These are phyloP conservation scores for Silene conica DNA, from an alignment of 148 eudicot species.

Conservation along the genomic window DNA sequence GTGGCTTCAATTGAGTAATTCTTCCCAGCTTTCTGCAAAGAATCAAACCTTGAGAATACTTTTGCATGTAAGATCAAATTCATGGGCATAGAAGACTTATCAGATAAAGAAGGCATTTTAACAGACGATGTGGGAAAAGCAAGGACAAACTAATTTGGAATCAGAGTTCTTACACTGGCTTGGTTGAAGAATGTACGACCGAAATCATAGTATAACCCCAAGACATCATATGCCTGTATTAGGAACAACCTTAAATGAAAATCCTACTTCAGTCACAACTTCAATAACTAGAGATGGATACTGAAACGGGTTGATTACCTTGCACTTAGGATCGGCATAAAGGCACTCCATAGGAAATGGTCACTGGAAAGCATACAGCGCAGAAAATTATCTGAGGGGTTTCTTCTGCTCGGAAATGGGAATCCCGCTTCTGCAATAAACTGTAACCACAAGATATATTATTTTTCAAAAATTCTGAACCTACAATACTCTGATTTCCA, in stretches of 20 bases:
- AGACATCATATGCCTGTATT: slow-evolving; percentile 76
- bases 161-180: slow-evolving; percentile 57
- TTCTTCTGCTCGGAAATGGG: too few relatives aligned
- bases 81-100: background rate
- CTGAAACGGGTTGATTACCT: slow-evolving; percentile 40
- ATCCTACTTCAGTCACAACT: slow-evolving; percentile 4
- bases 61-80: slow-evolving; percentile 42
- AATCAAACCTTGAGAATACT: too few relatives aligned
- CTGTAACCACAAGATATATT: too few relatives aligned
- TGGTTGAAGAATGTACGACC: slow-evolving; percentile 95
- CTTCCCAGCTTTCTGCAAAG: slow-evolving; percentile 56
- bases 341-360: too few relatives aligned
- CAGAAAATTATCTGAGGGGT: too few relatives aligned
- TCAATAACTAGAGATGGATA: too few relatives aligned
- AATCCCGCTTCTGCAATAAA: too few relatives aligned
- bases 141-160: background rate
- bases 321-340: slow-evolving; percentile 90
- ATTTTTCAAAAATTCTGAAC: too few relatives aligned
- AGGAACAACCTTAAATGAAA: slow-evolving; percentile 1
- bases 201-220: slow-evolving; percentile 84
- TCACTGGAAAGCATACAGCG: too few relatives aligned
- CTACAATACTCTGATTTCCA: too few relatives aligned
- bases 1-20: slow-evolving; percentile 89
- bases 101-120: background rate
- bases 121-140: background rate